Evolutionary conservation across 139 green algal species (phyloP), one percentile per base, ranked within the genome.

Genomic region (Chlamydomonas incerta): DNA sequence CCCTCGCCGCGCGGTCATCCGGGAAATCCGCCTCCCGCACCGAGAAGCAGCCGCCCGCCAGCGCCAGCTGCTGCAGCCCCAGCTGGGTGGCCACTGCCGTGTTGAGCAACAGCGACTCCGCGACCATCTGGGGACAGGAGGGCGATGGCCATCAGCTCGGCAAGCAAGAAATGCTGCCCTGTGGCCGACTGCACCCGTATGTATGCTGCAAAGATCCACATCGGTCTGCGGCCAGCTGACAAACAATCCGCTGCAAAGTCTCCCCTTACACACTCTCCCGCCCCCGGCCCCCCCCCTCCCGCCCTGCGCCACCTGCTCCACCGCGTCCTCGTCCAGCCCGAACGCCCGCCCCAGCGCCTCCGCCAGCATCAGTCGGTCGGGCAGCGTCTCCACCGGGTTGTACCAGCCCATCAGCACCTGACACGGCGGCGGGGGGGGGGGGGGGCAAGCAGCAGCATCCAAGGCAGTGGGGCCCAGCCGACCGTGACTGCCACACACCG

Each of bases 251-350:
- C n/a, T n/a, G n/a, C n/a, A n/a, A n/a, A n/a, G n/a, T n/a, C n/a
- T n/a, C n/a, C n/a, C n/a, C n/a, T n/a, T n/a, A n/a, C n/a, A n/a
- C n/a, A n/a, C n/a, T n/a, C n/a, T n/a, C n/a, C n/a, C n/a, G n/a
- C n/a, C n/a, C n/a, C n/a, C n/a, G n/a, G n/a, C n/a, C n/a, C n/a
- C n/a, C n/a, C n/a, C n/a, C n/a, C n/a, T n/a, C n/a, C n/a, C n/a
- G n/a, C n/a, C n/a, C n/a, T n/a, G n/a, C n/a, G n/a, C 1, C n/a
- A 85, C 79, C 71, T 87, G 72, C 73, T 88, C 82, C 46, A 83
- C 34, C 31, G 58, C 34, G 46, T 77, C 70, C 41, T 76, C 60
- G 62, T 74, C 37, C 73, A 88, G 26, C 55, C 82, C 82, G 31
- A 88, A 88, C 23, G 73, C 76, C 33, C 62, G 47, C 14, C 58